Base-by-base conservation (phyloP, 306 rosid species). In the Cucumis melo region DNA sequence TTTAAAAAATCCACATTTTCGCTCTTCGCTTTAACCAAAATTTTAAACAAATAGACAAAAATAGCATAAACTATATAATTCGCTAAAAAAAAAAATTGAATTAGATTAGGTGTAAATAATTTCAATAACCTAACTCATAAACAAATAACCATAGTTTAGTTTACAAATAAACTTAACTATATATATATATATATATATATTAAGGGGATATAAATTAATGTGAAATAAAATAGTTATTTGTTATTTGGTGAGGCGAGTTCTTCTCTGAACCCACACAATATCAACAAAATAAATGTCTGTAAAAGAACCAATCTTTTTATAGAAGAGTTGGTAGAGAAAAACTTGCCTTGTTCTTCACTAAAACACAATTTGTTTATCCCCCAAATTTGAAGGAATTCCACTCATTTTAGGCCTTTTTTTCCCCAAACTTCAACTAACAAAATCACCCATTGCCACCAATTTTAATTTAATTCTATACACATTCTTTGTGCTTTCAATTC, bases 401-500 rank as follows among this genome's bases (percentile, higher is more conserved):
- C 87, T 75, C 81, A 39, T 29, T 74, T 78, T 84, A 75, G 82
- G 65, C 56, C 13, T 55, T 21, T 14, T 14, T 41, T 41, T 0
- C 12, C 46, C 46, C 38, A 51, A 64, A 29, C 34, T 32, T 34
- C 61, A 53, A 50, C 16, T 53, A 32, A 34, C 23, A 48, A 29
- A 78, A 59, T 64, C 75, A 51, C 32, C 48, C 81, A 51, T 27
- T 48, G 34, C 77, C 78, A 38, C 64, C 67, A 79, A 72, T 76
- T 80, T 78, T 32, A 4, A 4, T 32, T 32, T 27, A 58, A 23
- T 20, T 19, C 32, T 58, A 48, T 19, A 16, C 36, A 64, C 71
- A 64, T 4, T 68, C 57, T 46, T 70, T 46, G 41, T 34, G 79
- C 76, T 48, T 57, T 46, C 53, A 79, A 76, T 67, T 80, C 23